Conservation (phyloP, 192 early-diverging fungal species). For the Coemansia sp. region DNA sequence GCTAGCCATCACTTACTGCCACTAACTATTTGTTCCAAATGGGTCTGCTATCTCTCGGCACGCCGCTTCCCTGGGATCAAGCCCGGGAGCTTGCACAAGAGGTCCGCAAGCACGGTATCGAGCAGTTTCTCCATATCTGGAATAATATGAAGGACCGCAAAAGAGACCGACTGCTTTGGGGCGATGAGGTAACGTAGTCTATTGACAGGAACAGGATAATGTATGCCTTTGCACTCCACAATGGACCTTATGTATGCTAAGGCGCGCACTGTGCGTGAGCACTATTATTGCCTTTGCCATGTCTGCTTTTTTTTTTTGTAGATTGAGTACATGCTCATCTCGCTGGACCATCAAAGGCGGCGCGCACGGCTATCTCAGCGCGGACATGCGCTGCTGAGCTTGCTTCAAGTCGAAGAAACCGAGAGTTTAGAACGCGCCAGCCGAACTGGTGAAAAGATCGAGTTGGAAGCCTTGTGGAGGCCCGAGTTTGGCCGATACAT, state of each 20-base stretch:
- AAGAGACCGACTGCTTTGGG: slow-evolving; percentile 87
- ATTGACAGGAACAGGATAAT: not conserved
- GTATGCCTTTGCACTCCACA: not conserved
- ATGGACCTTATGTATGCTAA: not conserved
- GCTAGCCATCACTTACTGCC: not conserved
- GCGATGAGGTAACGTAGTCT: slow-evolving; percentile 80
- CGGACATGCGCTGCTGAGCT: slow-evolving; percentile 77
- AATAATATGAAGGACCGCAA: slow-evolving; percentile 76
- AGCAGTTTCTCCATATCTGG: slow-evolving; percentile 91
- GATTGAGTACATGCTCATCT: slow-evolving; percentile 93
- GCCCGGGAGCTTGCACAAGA: slow-evolving; percentile 82
- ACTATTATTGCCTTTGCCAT: not conserved
- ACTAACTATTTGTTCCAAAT: slow-evolving; percentile 52
- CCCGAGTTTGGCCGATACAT: slow-evolving; percentile 98
- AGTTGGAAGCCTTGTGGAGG: slow-evolving; percentile 81
- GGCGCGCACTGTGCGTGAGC: not conserved
- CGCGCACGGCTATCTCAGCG: slow-evolving; percentile 73
- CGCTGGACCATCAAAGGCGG: slow-evolving; percentile 71
- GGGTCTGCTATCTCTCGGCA: slow-evolving; percentile 93
- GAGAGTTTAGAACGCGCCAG: slow-evolving; percentile 49
- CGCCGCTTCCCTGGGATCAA: slow-evolving; percentile 95
- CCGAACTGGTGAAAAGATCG: slow-evolving; percentile 42
- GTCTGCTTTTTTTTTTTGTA: slow-evolving; percentile 23
- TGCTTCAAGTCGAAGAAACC: slow-evolving; percentile 73
- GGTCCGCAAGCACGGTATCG: slow-evolving; percentile 89